A percentile compares a stretch with the other conserved stretches of the same genome.
Evolutionary conservation across 768 basidiomycete species (phyloP).

Genomic region (Lanmaoa pseudosensibilis): DNA sequence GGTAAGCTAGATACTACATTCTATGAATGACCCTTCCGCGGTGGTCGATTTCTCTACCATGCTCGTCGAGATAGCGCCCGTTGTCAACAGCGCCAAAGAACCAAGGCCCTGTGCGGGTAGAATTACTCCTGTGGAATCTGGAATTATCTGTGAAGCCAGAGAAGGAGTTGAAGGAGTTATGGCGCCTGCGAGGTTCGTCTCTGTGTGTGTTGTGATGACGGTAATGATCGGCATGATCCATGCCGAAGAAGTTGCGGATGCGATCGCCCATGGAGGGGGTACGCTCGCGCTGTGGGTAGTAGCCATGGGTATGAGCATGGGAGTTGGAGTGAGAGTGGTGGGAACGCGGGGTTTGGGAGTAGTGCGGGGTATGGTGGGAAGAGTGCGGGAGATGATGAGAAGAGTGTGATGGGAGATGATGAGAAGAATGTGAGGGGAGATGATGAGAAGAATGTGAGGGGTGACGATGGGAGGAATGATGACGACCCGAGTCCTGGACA

Average conservation of each 20-base stretch:
- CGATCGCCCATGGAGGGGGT: slow-evolving; percentile 37
- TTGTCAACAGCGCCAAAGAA: slow-evolving; percentile 23
- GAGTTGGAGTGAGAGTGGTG: slow-evolving; percentile 15
- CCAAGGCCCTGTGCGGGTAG: slow-evolving; percentile 22
- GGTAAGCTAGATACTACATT: slow-evolving; percentile 20
- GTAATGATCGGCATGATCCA: slow-evolving; percentile 16
- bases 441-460: slow-evolving; percentile 22
- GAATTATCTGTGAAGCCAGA: slow-evolving; percentile 22
- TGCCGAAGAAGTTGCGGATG: slow-evolving; percentile 39
- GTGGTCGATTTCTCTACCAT: slow-evolving; percentile 30
- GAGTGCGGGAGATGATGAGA: too few species aligned
- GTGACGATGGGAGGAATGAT: slow-evolving; percentile 15
- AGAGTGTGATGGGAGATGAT: slow-evolving; percentile 1
- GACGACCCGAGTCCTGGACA: slow-evolving; percentile 21
- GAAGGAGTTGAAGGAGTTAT: slow-evolving; percentile 29
- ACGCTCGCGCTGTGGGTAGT: slow-evolving; percentile 17
- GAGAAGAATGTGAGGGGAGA: slow-evolving; percentile 20
- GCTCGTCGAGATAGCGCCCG: slow-evolving; percentile 20
- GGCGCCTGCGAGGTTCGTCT: slow-evolving; percentile 22
- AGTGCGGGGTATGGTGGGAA: background rate
- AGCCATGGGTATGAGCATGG: slow-evolving; percentile 12
- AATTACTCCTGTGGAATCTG: slow-evolving; percentile 15
- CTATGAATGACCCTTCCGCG: slow-evolving; percentile 26
- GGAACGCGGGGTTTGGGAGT: slow-evolving; percentile 6
- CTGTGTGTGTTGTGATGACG: background rate